A percentile compares a stretch with the other conserved stretches of the same genome.
phyloP scores from a whole-genome alignment of 805 yeast genomes.

The Kazachstania kunashirensis region DNA sequence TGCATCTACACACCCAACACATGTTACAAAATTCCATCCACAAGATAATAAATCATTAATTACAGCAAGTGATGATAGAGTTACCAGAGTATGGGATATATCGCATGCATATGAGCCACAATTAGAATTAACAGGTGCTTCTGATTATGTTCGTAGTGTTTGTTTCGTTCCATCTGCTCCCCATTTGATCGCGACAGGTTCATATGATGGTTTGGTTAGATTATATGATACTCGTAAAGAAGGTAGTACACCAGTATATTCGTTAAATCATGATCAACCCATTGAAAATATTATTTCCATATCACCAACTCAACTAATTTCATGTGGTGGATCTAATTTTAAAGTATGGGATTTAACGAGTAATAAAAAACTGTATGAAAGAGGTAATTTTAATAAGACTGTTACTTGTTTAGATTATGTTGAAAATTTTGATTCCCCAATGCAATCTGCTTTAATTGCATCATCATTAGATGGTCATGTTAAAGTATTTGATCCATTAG shows the following conservation, averaged over 20 bases:
- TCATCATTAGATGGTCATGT: conserved; percentile 97
- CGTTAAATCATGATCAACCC: conserved; percentile 67
- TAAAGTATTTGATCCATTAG: conserved; percentile 75
- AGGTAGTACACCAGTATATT: conserved; percentile 42
- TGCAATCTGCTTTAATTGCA: conserved; percentile 53
- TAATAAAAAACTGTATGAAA: conserved; percentile 49
- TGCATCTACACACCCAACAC: conserved; percentile 83
- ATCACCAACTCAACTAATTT: conserved; percentile 60
- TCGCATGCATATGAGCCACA: conserved; percentile 68
- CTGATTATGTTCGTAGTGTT: conserved; percentile 81
- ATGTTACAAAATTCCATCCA: conserved; percentile 83
- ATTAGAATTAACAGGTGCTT: conserved; percentile 59
- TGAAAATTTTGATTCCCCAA: conserved; percentile 25
- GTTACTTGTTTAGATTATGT: conserved; percentile 60
- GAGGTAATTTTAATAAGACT: conserved; percentile 85
- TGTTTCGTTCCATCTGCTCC: conserved; percentile 66
- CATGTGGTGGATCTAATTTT: conserved; percentile 73
- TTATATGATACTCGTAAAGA: conserved; percentile 68
- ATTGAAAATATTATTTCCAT: conserved; percentile 77
- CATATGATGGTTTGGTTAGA: conserved; percentile 82
- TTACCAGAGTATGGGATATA: conserved; percentile 81
- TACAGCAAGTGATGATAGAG: conserved; percentile 87
- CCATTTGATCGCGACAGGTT: conserved; percentile 80
- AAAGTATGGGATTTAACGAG: conserved; percentile 92
- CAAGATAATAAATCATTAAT: conserved; percentile 53